phyloP scores from a whole-genome alignment of 78 protist species.

The Chrysochromulina tobinii region DNA sequence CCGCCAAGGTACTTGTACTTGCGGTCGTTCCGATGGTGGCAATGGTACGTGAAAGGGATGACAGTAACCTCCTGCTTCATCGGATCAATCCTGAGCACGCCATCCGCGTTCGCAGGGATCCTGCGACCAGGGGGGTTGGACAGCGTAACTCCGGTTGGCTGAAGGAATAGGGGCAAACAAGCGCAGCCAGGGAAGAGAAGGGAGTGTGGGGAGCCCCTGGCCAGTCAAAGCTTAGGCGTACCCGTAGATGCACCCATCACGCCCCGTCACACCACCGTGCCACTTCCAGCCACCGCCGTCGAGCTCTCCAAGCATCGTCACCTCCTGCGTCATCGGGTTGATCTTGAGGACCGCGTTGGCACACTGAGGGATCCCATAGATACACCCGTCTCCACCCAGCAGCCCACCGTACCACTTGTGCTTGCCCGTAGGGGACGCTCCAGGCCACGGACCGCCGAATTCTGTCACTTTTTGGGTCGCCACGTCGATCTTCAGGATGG shows the following conservation, averaged over 20 bases:
- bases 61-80: neutral
- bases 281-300: neutral
- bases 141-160: too few relatives aligned
- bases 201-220: too few relatives aligned
- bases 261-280: neutral
- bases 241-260: neutral
- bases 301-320: neutral
- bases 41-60: neutral
- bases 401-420: constrained; percentile 7
- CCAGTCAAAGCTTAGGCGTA: too few relatives aligned
- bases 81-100: neutral
- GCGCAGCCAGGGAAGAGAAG: too few relatives aligned
- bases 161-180: too few relatives aligned
- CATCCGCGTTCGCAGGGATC: neutral
- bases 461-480: neutral
- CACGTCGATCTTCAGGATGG: neutral
- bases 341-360: neutral
- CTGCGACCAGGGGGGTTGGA: neutral
- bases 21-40: neutral
- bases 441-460: neutral
- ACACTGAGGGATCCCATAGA: neutral
- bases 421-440: too few relatives aligned
- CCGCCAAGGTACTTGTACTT: neutral
- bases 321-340: neutral
- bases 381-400: neutral